Base-by-base conservation (phyloP, 768 basidiomycete genomes). In the Suillus alpinus region DNA sequence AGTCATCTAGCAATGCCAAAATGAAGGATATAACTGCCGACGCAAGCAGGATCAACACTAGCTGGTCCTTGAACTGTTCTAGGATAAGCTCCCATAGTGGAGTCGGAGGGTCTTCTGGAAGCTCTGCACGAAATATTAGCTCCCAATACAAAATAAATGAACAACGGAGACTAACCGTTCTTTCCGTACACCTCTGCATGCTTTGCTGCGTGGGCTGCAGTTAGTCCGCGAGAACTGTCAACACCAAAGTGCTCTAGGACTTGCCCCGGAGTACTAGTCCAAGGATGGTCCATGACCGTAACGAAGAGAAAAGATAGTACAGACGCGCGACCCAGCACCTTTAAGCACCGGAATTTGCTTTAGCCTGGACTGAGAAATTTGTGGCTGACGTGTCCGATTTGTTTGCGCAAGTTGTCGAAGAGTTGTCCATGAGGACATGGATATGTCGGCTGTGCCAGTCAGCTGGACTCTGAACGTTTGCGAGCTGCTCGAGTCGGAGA, bases 51-150 rank as follows among this genome's bases (percentile, higher is more conserved):
- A 99, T 98, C 64, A 99, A 88, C 44, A 99, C 96, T 32, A 99
- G 86, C 75, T 97, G 94, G 77, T 99, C 96, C 80, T 98, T 91
- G 83, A 99, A 99, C 77, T 99, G 96, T 66, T 97, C 95, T n/a
- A 99, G 82, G 62, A 99, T 89, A 62, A 98, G 86, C 70, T 93
- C 84, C 93, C 94, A 95, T 36, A 98, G 71, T 4, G 95, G 92
- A 4, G 96, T 97, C 3, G 92, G 78, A 0, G 92, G 89, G 10
- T 95, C 93, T 69, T 97, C 94, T 12, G 96, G 95, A 7, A 99
- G 81, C 70, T 92, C 96, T 98, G 73, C 14, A 53, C 44, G 53
- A 26, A 26, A 32, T 14, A n/a, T 37, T 12, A 56, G 14, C 23
- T n/a, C 16, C 9, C 2, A n/a, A 9, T n/a, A 51, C 37, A 18